Evolutionary conservation across 768 basidiomycete genomes (phyloP).

Genomic region (Tricholoma sp.): DNA sequence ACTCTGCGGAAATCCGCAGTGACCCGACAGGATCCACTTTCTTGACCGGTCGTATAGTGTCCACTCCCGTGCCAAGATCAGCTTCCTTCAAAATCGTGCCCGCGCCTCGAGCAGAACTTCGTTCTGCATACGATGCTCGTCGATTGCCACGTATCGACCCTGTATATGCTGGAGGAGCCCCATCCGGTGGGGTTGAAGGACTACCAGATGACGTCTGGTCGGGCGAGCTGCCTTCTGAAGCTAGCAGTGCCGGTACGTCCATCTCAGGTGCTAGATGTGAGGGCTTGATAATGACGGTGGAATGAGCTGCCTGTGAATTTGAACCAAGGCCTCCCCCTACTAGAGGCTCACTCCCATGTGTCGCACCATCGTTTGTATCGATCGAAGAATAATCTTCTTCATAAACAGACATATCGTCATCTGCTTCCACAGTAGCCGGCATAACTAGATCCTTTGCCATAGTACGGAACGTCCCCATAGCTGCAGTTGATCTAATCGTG

Average conservation of each 20-base stretch:
- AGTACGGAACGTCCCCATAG: constrained; percentile 74
- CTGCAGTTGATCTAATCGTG: constrained; percentile 65
- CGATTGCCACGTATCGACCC: constrained; percentile 59
- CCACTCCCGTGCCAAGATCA: constrained; percentile 82
- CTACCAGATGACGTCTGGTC: constrained; percentile 42
- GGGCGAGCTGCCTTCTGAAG: constrained; percentile 26
- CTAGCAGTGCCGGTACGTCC: constrained; percentile 35
- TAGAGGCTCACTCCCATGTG: constrained; percentile 57
- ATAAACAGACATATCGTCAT: constrained; percentile 46
- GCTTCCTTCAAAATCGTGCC: constrained; percentile 78
- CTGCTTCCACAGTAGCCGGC: constrained; percentile 52
- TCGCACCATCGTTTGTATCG: constrained; percentile 53
- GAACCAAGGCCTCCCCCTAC: constrained; percentile 36
- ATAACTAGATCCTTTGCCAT: constrained; percentile 62
- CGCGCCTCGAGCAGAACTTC: constrained; percentile 51
- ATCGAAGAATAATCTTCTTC: constrained; percentile 40
- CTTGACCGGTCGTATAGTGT: constrained; percentile 92
- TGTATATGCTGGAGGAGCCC: constrained; percentile 69
- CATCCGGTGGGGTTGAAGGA: constrained; percentile 35
- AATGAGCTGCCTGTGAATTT: constrained; percentile 55
- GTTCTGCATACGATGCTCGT: constrained; percentile 76
- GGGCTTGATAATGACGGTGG: constrained; percentile 67
- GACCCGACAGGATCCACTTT: constrained; percentile 82
- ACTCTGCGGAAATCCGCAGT: constrained; percentile 72
- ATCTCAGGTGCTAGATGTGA: constrained; percentile 33